Evolutionary conservation across 805 yeast species (phyloP), one percentile per base, ranked within the genome.

Genomic region (Saturnispora quitensis): DNA sequence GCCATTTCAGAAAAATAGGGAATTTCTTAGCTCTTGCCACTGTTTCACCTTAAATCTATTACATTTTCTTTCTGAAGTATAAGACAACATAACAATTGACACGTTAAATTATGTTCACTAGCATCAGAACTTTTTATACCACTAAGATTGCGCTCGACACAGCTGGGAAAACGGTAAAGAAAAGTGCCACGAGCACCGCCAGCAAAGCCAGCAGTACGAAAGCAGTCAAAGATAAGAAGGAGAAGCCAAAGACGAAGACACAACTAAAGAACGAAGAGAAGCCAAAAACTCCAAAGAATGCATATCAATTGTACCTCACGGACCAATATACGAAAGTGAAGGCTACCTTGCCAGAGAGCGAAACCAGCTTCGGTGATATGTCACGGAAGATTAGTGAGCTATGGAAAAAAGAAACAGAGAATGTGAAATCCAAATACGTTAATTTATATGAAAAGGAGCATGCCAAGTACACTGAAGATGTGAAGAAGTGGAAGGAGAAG

Each of bases 401-500:
- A 42, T 63, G 66, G 67, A 57, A 53, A 24, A 20, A 12, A 3
- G 58, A 58, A 28, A 25, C 66, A 5, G 56, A 52, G 6, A 54
- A 51, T 3, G 53, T 52, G 24, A 61, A 58, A 50, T 47, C 51
- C 1, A 51, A 56, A 25, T 63, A 55, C 45, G 25, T 38, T 4
- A 28, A 28, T 8, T 20, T 52, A 33, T 52, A 52, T 34, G 48
- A 48, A 15, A 22, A 13, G 8, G 46, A 34, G 12, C 43, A 40
- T 22, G 58, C 42, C 13, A 28, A 54, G 36, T 57, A 61, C 24
- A 22, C 24, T 1, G 47, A 49, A 20, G 57, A 50, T 4, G n/a
- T 57, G 24, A 58, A 55, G 1, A 62, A 54, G 2, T 65, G 68
- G 68, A 56, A 54, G 20, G 54, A 44, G 8, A 62, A 62, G 38